Conservation (phyloP, 2,329 filamentous ascomycete species). For the Dothideomycetidae sp. region DNA sequence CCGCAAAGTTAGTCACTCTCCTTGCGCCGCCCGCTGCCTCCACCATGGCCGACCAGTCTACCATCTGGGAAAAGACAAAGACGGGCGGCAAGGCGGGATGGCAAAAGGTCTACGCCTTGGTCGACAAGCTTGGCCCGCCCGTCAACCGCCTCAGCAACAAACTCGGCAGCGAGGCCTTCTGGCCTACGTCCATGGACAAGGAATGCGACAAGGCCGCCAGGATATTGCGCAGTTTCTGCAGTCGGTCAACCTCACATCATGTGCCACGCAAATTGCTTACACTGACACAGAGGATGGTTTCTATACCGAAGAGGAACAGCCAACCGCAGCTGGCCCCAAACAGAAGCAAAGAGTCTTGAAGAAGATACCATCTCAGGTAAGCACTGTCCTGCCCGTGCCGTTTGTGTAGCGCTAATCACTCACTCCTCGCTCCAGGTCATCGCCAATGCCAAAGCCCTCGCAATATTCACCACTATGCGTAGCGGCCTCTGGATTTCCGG, state of each 20-base stretch:
- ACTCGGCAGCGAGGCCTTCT: constrained; percentile 68
- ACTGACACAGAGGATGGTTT: constrained; percentile 47
- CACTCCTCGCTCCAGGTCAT: constrained; percentile 47
- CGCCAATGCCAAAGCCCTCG: constrained; percentile 75
- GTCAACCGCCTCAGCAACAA: constrained; percentile 73
- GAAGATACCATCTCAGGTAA: constrained; percentile 59
- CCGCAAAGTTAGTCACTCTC: neutral
- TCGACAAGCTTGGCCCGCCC: constrained; percentile 52
- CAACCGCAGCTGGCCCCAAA: constrained; percentile 34
- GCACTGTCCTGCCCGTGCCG: too few species aligned
- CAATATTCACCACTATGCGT: constrained; percentile 91
- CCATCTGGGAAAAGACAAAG: constrained; percentile 42
- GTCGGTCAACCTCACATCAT: too few species aligned
- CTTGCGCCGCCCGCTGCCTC: neutral
- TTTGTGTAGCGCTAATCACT: too few species aligned
- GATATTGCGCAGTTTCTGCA: constrained; percentile 82
- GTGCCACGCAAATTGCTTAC: constrained; percentile 15
- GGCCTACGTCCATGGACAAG: constrained; percentile 71
- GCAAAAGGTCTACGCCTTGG: constrained; percentile 54
- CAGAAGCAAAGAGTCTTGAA: constrained; percentile 53
- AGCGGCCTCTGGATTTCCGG: constrained; percentile 85
- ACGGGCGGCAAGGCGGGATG: constrained; percentile 50
- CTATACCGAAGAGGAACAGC: constrained; percentile 42
- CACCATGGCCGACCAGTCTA: constrained; percentile 15
- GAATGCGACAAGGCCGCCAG: constrained; percentile 86